Base-by-base conservation (phyloP, 495 filamentous ascomycete genomes). In the Eremomyces bilateralis region DNA sequence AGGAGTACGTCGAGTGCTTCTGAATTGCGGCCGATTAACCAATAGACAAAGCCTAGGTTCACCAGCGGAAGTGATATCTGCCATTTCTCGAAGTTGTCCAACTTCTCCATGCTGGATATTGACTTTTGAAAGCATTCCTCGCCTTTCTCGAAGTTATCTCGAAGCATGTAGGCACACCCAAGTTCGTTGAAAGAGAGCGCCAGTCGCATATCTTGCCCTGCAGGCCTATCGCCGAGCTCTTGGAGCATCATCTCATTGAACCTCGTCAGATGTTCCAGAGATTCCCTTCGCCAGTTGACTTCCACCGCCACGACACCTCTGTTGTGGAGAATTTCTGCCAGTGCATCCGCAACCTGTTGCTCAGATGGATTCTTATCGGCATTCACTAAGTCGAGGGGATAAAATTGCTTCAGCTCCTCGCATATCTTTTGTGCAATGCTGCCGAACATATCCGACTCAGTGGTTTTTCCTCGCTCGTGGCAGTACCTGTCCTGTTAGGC, bases 11-110 rank as follows among this genome's bases (percentile, higher is more conserved):
- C 17, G 15, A 27, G 28, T 20, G 50, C 42, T 25, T 51, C 41
- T 16, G 42, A 31, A n/a, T 33, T 33, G 25, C 33, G 17, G 13
- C 39, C 41, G 20, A 31, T 29, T 5, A 51, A 18, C 49, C 45
- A 51, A 6, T 38, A 41, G 11, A 41, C 35, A 10, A 42, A 35
- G n/a, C 49, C 49, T 3, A 53, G 43, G 31, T 53, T 53, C 2
- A 43, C 38, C 20, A 36, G 16, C 1, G 45, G 45, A 4, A 46
- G 19, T 21, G 43, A 46, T n/a, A 46, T 37, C 21, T 15, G 33
- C 6, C 40, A 27, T 37, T 29, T 16, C 18, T 18, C 32, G 19
- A 28, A 38, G 15, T 30, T 29, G 5, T 42, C 15, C 2, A 48
- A 29, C 10, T n/a, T 18, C 18, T 37, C 18, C 15, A 45, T 29